Evolutionary conservation across 257 asterid species (phyloP).

Genomic region (Solanum corneliomulleri): DNA sequence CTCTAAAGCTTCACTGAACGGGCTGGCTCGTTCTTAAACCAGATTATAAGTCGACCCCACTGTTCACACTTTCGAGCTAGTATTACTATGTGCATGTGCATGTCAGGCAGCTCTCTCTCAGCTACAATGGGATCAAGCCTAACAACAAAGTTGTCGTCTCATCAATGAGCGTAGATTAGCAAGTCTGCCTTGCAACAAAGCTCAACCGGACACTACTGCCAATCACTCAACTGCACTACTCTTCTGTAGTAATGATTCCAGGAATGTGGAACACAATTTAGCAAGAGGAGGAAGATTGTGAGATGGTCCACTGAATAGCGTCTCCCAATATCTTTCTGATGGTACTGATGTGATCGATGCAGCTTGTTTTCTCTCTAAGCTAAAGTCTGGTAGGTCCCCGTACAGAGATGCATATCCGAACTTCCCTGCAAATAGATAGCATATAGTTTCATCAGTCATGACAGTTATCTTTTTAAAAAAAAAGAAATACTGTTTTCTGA

Average conservation of each 20-base stretch:
- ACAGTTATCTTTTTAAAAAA: background rate
- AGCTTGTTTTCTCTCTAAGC: conserved; percentile 20
- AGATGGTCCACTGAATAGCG: conserved; percentile 71
- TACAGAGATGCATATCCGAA: conserved; percentile 63
- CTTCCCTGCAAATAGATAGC: conserved; percentile 24
- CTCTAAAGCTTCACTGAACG: background rate
- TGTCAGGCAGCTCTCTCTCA: background rate
- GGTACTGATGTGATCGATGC: conserved; percentile 14
- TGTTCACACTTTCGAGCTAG: background rate
- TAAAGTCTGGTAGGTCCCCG: conserved; percentile 62
- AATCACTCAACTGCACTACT: conserved; percentile 23
- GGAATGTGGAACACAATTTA: conserved; percentile 51
- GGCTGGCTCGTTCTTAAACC: background rate
- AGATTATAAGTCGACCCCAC: background rate
- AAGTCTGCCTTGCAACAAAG: background rate
- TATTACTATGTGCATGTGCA: background rate
- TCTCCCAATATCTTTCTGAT: conserved; percentile 50
- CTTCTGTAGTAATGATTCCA: conserved; percentile 66
- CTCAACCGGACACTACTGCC: background rate
- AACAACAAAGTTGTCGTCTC: background rate
- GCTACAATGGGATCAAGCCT: background rate
- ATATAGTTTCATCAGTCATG: background rate
- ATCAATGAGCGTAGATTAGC: background rate
- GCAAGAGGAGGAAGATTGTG: conserved; percentile 74
- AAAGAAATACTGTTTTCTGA: background rate